Base-by-base conservation (phyloP, 495 filamentous ascomycete species). In the Podospora appendiculata region DNA sequence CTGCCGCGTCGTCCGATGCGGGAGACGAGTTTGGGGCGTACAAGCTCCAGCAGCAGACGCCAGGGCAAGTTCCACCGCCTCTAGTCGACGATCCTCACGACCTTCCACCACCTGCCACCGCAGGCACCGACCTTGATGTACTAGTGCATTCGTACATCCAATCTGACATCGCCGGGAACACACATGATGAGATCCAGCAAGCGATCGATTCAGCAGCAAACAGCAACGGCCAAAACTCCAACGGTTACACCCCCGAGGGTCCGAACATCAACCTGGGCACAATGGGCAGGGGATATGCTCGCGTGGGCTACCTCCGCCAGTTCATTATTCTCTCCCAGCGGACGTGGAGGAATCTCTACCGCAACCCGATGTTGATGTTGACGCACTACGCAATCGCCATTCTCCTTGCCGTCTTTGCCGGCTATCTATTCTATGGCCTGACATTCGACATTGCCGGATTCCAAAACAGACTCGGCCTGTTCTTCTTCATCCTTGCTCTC, bases 351-450 rank as follows among this genome's bases (percentile, higher is more conserved):
- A 99, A 99, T 60, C 82, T 99, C 3, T 96, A 99, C 71, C 84
- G 93, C 39, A 96, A 99, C 67, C 93, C 93, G 14, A 90, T 96
- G 83, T 73, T 99, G 43, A 99, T 99, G 93, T 79, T 99, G 45
- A 95, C 94, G 0, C 93, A 99, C 72, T 99, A 99, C 66, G 92
- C 91, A n/a, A 97, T 96, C 58, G 88, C 93, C 17, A 96, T 99
- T 55, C 71, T 97, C 1, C 80, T 99, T 11, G 93, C 91, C 14
- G 91, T 96, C 25, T 83, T 99, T 47, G 90, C 90, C 34, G 93
- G 93, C 14, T 96, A 84, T 66, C 82, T 99, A 18, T 99, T 96
- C 77, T 99, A 96, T 56, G 93, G 94, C 8, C 71, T 99, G 55
- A 95, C 88, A 17, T 88, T 94, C 64, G 89, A 97, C 63, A 95